Conservation (phyloP, 2,329 filamentous ascomycete species). For the Periconia sp. region DNA sequence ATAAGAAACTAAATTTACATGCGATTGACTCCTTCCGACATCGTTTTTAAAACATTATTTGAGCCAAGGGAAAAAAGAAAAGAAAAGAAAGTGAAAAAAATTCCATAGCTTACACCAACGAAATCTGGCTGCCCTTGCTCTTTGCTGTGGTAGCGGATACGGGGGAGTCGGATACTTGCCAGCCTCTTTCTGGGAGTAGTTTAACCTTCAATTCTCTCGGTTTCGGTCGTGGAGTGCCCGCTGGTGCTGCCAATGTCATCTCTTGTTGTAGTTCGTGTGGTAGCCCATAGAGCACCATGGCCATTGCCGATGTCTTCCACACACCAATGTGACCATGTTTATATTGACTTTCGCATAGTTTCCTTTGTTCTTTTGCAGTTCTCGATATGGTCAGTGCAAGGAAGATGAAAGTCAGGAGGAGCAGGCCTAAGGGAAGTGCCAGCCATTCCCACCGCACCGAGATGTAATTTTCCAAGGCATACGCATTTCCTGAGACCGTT, state of each 20-base stretch:
- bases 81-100: too few relatives aligned
- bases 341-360: too few relatives aligned
- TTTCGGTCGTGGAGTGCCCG: slow-evolving; percentile 24
- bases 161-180: slow-evolving; percentile 31
- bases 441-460: slow-evolving; percentile 33
- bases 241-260: too few relatives aligned
- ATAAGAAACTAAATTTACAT: too few relatives aligned
- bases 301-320: slow-evolving; percentile 42
- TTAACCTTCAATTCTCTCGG: slow-evolving; percentile 32
- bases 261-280: slow-evolving; percentile 27
- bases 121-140: too few relatives aligned
- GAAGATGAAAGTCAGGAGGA: slow-evolving; percentile 28
- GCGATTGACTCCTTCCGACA: too few relatives aligned
- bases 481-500: slow-evolving; percentile 16
- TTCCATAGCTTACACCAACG: too few relatives aligned
- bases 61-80: too few relatives aligned
- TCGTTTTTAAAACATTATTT: too few relatives aligned
- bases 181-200: slow-evolving; percentile 20
- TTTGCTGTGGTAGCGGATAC: too few relatives aligned
- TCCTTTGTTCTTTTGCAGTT: slow-evolving; percentile 20
- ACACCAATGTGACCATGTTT: slow-evolving; percentile 8
- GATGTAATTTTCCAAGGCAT: slow-evolving; percentile 16
- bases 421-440: slow-evolving; percentile 25
- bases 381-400: slow-evolving; percentile 29
- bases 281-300: slow-evolving; percentile 32